These are phyloP conservation scores for Blastobotrys serpentis DNA, from an alignment of 1,139 yeast species.

Conservation along the genomic window DNA sequence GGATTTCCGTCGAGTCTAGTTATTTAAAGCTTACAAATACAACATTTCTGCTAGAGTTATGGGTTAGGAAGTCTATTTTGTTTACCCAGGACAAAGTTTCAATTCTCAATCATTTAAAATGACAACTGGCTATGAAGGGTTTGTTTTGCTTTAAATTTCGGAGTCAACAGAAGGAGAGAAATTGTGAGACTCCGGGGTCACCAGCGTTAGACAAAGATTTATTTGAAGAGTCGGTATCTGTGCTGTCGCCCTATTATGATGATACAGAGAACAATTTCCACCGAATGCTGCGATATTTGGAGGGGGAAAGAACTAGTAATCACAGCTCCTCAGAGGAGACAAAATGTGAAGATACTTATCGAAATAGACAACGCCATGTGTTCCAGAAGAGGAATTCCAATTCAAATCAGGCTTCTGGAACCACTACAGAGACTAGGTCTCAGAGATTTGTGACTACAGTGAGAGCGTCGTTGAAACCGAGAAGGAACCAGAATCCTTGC, in stretches of 20 bases:
- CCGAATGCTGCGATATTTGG: conserved; percentile 5
- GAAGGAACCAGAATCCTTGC: neutral
- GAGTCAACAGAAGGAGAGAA: neutral
- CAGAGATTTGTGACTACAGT: neutral
- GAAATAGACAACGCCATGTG: too few species aligned
- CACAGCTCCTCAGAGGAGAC: conserved; percentile 5
- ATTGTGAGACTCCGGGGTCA: neutral
- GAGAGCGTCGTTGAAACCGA: neutral
- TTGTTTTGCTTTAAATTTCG: conserved; percentile 4
- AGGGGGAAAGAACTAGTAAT: neutral
- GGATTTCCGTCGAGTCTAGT: too few species aligned
- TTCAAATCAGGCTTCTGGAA: neutral
- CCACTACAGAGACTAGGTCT: neutral
- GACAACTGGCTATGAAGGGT: neutral
- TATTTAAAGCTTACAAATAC: too few species aligned
- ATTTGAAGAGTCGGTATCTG: conserved; percentile 10
- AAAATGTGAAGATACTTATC: too few species aligned
- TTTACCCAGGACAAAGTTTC: neutral
- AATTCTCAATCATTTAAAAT: neutral
- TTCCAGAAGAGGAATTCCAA: too few species aligned
- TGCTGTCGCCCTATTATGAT: conserved; percentile 11
- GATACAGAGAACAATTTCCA: conserved; percentile 10
- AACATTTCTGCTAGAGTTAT: too few species aligned
- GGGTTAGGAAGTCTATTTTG: neutral
- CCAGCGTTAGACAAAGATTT: conserved; percentile 1